A percentile compares a stretch with the other conserved stretches of the same genome.
phyloP scores from a whole-genome alignment of 805 yeast species.

The Candida adriatica region DNA sequence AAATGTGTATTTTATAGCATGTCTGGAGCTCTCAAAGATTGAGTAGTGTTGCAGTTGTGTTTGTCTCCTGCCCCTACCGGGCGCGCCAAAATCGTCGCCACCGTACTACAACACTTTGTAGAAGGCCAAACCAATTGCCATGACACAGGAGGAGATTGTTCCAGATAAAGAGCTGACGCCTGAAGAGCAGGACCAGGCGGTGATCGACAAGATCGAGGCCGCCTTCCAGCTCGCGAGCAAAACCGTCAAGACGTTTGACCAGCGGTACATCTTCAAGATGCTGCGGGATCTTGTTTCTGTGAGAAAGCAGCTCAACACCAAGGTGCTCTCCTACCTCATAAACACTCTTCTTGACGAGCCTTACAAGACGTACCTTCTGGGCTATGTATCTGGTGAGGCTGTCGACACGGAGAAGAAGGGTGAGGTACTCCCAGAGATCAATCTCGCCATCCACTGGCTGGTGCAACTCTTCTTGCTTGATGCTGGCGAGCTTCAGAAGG shows the following conservation, averaged over 20 bases:
- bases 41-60: no score
- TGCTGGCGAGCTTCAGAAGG: conserved; percentile 38
- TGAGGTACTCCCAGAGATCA: conserved; percentile 68
- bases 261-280: conserved; percentile 80
- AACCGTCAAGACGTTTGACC: conserved; percentile 70
- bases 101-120: no score
- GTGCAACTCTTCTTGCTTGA: conserved; percentile 75
- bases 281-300: conserved; percentile 75
- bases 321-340: conserved; percentile 49
- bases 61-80: no score
- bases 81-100: no score
- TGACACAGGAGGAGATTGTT: conserved; percentile 22
- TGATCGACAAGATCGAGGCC: conserved; percentile 26
- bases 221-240: conserved; percentile 34
- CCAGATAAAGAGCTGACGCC: conserved; percentile 23
- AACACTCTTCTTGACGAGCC: conserved; percentile 47
- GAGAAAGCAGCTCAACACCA: conserved; percentile 55
- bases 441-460: conserved; percentile 70
- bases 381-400: conserved; percentile 31
- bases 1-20: no score
- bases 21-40: no score
- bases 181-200: conserved; percentile 25
- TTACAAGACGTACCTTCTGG: conserved; percentile 36
- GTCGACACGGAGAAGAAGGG: conserved; percentile 22
- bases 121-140: no score